Evolutionary conservation across 1,284 basidiomycete species (phyloP), one percentile per base, ranked within the genome.

Genomic region (Xerocomus amazonicus): DNA sequence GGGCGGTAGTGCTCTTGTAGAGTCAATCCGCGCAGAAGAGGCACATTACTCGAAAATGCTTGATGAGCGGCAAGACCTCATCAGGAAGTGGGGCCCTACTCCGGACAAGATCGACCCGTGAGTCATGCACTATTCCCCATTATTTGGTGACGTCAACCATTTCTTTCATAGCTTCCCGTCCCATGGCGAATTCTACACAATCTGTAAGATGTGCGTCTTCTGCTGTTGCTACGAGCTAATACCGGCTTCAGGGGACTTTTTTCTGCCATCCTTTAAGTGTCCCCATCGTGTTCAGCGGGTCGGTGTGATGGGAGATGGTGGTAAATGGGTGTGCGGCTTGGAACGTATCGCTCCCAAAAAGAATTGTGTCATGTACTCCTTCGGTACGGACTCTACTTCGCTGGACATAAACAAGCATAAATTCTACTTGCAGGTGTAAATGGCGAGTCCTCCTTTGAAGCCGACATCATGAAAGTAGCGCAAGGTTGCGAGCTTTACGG

Each of bases 361-460:
- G 36, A 59, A 70, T 31, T 78, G 75, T 48, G 70, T 77, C 44
- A 64, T 79, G 42, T 79, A 78, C 54, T 77, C 76, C 17, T 70
- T 78, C 44, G 77, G 75, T 76, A 14, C 40, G 54, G 10, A 38
- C 14, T 3, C n/a, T 9, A 16, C n/a, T 37, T 40, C 13, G 13
- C 14, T 36, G 13, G 16, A 16, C 3, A 28, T 26, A 31, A 1
- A 3, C 23, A 17, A 13, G 16, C 28, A 42, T 39, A 9, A 45
- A 29, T 14, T 42, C 23, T 35, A 3, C 23, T 17, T 17, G 35
- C 43, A 76, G 75, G 74, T 17, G 57, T 79, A 53, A 79, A 78
- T 44, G 68, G 66, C 60, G 77, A 80, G 54, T 79, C 77, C 5
- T 79, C 78, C n/a, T 79, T 77, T 51, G 78, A 79, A 51, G 72